Evolutionary conservation across 2,329 filamentous ascomycete species (phyloP).

Genomic region (Monilinia laxa): DNA sequence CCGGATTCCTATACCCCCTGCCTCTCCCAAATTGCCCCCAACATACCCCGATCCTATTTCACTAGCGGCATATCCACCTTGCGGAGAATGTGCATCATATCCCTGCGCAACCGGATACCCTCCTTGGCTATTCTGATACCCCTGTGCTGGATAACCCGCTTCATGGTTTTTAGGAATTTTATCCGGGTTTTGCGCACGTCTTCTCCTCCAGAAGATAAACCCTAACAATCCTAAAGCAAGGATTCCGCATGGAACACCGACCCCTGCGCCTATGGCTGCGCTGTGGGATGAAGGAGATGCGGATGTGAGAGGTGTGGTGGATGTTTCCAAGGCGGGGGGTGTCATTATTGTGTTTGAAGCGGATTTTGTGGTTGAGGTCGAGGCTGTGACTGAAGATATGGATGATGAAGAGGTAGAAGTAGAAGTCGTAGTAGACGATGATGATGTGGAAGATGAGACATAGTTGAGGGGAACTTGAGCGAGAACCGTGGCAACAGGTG

Average conservation of each 20-base stretch:
- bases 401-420: neutral
- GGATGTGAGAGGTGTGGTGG: neutral
- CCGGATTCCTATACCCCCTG: neutral
- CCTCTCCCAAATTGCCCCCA: neutral
- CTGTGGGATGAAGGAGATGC: neutral
- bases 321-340: neutral
- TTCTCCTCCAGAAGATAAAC: slow-evolving; percentile 1
- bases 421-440: neutral
- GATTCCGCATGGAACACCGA: neutral
- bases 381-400: neutral
- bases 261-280: neutral
- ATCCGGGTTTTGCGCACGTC: neutral
- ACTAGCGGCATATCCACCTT: neutral
- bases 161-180: neutral
- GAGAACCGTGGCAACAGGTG: neutral
- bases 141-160: neutral
- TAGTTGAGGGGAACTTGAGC: slow-evolving; percentile 18
- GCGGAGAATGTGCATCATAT: neutral
- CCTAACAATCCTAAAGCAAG: neutral
- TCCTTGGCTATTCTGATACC: neutral
- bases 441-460: neutral
- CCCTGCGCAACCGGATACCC: neutral
- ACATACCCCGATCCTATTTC: slow-evolving; percentile 2
- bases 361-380: neutral
- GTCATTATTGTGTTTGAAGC: neutral